A percentile compares a stretch with the other conserved stretches of the same genome.
These are phyloP conservation scores for Arctostaphylos glauca DNA, from an alignment of 148 eudicot species.

Conservation along the genomic window DNA sequence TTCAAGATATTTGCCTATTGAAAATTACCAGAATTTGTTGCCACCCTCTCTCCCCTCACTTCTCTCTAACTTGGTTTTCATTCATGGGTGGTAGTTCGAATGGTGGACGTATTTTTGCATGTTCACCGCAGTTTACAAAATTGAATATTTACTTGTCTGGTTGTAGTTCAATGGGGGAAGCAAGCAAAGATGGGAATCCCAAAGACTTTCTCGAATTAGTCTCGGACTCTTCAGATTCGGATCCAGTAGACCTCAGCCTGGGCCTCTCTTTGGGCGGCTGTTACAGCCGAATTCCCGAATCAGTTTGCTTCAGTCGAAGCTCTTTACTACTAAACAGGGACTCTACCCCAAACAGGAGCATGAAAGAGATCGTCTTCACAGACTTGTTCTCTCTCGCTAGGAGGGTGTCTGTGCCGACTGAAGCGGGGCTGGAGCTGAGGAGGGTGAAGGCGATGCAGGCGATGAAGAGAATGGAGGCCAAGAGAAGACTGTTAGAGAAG, in stretches of 20 bases:
- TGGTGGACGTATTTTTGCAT: not conserved
- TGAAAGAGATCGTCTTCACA: not conserved
- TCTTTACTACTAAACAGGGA: not conserved
- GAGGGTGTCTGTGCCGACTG: not conserved
- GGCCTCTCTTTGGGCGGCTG: slow-evolving; percentile 19
- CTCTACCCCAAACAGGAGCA: not conserved
- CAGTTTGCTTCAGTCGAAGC: not conserved
- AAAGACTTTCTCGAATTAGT: not conserved
- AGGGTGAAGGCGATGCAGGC: slow-evolving; percentile 4
- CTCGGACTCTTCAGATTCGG: not conserved
- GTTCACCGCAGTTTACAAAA: not conserved
- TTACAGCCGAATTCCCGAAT: not conserved
- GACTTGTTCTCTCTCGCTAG: not conserved
- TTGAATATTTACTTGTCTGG: not conserved
- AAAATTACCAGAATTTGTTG: not conserved
- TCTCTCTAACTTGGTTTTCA: not conserved
- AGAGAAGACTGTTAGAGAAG: slow-evolving; percentile 8
- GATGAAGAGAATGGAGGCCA: slow-evolving; percentile 6
- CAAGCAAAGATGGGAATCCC: not conserved
- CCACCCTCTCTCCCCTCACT: not conserved
- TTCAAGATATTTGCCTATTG: too few relatives aligned
- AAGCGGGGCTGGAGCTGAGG: slow-evolving; percentile 2
- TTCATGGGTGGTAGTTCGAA: not conserved
- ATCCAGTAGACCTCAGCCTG: not conserved
- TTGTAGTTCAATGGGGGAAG: slow-evolving; percentile 17